phyloP scores from a whole-genome alignment of 1,139 yeast genomes.

The Sugiyamaella sp. region DNA sequence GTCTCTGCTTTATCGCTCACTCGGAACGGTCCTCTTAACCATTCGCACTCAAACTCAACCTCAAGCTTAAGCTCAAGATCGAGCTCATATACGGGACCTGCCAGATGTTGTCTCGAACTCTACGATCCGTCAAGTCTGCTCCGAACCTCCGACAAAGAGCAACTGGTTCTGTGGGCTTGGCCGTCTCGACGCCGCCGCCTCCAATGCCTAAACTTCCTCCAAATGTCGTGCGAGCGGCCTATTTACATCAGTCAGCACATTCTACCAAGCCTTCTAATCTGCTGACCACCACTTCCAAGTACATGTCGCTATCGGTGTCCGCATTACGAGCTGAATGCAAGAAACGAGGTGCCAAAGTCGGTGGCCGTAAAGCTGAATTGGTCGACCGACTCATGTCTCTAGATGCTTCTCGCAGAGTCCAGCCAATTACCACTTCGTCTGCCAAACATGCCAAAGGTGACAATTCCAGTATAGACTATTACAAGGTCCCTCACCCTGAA shows the following conservation, averaged over 20 bases:
- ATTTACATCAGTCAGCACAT: slow-evolving; percentile 38
- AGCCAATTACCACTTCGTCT: slow-evolving; percentile 8
- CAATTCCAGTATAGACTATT: slow-evolving; percentile 47
- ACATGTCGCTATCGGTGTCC: slow-evolving; percentile 49
- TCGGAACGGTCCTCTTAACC: background rate
- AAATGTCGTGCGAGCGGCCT: background rate
- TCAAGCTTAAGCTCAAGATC: too few relatives aligned
- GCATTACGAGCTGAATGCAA: slow-evolving; percentile 58
- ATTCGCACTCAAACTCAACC: too few relatives aligned
- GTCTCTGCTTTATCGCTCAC: background rate
- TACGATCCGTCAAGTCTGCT: slow-evolving; percentile 28
- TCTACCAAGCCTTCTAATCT: slow-evolving; percentile 41
- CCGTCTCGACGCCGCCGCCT: slow-evolving; percentile 10
- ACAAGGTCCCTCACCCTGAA: slow-evolving; percentile 42
- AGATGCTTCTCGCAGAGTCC: slow-evolving; percentile 37
- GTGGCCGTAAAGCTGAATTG: slow-evolving; percentile 59
- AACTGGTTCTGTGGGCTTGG: slow-evolving; percentile 1
- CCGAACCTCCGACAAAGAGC: slow-evolving; percentile 28
- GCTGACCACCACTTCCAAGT: slow-evolving; percentile 35
- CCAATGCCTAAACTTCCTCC: slow-evolving; percentile 7
- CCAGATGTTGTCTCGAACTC: slow-evolving; percentile 16
- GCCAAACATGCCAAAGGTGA: slow-evolving; percentile 45
- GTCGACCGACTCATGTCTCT: slow-evolving; percentile 50
- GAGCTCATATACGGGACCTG: too few relatives aligned
- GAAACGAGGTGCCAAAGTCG: slow-evolving; percentile 55